Conservation (phyloP, 768 basidiomycete genomes). For the Russula olivacea region DNA sequence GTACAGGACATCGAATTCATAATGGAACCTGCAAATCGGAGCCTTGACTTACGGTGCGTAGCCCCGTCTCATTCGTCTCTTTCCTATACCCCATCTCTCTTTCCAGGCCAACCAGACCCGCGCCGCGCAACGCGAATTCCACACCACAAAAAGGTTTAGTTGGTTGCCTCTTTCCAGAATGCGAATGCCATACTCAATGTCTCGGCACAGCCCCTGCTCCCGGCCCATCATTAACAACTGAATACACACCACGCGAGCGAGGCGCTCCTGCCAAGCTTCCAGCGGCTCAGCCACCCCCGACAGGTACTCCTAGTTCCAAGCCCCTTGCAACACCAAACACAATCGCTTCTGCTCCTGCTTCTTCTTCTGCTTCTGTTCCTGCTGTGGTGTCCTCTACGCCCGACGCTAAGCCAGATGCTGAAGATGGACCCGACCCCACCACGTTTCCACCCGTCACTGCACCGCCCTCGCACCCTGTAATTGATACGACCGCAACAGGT, state of each 20-base stretch:
- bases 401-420: conserved; percentile 24
- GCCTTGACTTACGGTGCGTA: conserved; percentile 66
- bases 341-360: conserved; percentile 13
- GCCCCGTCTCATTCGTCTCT: conserved; percentile 2
- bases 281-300: conserved; percentile 27
- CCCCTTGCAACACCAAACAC: conserved; percentile 21
- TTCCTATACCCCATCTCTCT: background rate
- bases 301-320: conserved; percentile 18
- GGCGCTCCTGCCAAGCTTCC: conserved; percentile 40
- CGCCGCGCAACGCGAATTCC: conserved; percentile 30
- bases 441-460: conserved; percentile 62
- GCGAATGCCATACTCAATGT: conserved; percentile 1
- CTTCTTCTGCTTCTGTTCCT: conserved; percentile 1
- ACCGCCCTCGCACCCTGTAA: conserved; percentile 72
- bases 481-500: conserved; percentile 64
- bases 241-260: conserved; percentile 72
- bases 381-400: background rate
- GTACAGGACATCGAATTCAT: conserved; percentile 84
- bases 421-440: conserved; percentile 57
- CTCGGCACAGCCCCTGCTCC: conserved; percentile 40
- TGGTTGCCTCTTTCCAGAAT: background rate
- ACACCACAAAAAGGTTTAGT: conserved; percentile 31
- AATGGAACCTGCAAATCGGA: conserved; percentile 70
- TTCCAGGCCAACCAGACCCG: conserved; percentile 35
- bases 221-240: conserved; percentile 66